Base-by-base conservation (phyloP, 2,329 filamentous ascomycete genomes). In the Fusarium mexicanum region DNA sequence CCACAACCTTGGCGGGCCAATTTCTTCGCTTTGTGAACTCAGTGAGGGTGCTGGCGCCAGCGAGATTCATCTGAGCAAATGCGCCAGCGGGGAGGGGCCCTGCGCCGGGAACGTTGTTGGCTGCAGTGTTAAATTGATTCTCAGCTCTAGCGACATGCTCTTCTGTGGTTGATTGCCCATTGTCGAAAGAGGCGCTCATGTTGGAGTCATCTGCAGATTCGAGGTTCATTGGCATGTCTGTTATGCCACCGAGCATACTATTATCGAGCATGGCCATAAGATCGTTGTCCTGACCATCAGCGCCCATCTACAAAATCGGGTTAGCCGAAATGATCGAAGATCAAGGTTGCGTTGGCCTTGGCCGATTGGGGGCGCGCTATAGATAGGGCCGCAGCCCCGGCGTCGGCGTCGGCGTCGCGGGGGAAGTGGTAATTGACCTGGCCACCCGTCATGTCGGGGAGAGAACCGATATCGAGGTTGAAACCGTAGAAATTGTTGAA, bases 1-100 rank as follows among this genome's bases (percentile, higher is more conserved):
- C 94, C 31, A 98, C 90, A 18, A 98, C 92, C 74, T 94, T 92
- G 80, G 95, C 93, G 22, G 94, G 93, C 96, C 96, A 98, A 80
- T 96, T 90, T 68, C 87, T 85, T 76, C 88, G 83, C 81, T 90
- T 90, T 50, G 88, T 90, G 70, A 90, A 90, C 79, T 90, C 88
- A 69, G 87, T 89, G 72, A 90, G 77, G 22, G 85, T 86, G 77
- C 81, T 87, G 62, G 81, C 81, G 69, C 79, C 80, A 31, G 81
- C 78, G 31, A 81, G 67, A 70, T 76, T 76, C 70, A 78, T 74
- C 55, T 82, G 80, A 59, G 79, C 76, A 66, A 84, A 83, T 60
- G 80, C 79, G 38, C 82, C 80, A 29, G 83, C 82, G 20, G 86
- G 84, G 38, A 83, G 68, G n/a, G 84, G 84, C 33, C 84, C 83